Evolutionary conservation across 495 filamentous ascomycete species (phyloP).

Genomic region (Penicillium silybi): DNA sequence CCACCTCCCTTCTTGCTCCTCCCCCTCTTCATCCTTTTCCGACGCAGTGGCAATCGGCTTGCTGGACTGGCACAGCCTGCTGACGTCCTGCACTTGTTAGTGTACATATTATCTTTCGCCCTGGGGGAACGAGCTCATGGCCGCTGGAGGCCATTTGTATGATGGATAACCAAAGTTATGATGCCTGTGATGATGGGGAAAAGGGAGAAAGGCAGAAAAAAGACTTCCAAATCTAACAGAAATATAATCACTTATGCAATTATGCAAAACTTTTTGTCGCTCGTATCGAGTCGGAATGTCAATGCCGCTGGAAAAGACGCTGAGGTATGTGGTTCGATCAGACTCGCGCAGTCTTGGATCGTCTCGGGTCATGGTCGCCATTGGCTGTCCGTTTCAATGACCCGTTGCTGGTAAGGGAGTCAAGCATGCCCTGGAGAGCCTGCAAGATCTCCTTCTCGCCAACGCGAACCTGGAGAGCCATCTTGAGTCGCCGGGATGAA

Average conservation of each 20-base stretch:
- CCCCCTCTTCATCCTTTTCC: slow-evolving; percentile 10
- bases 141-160: slow-evolving; percentile 19
- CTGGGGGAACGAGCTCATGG: slow-evolving; percentile 10
- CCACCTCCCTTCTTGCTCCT: slow-evolving; percentile 15
- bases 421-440: slow-evolving; percentile 40
- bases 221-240: slow-evolving; percentile 30
- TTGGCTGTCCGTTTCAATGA: slow-evolving; percentile 29
- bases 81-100: slow-evolving; percentile 27
- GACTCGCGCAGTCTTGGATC: slow-evolving; percentile 36
- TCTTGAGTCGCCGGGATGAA: slow-evolving; percentile 43
- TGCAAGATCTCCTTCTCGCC: slow-evolving; percentile 76
- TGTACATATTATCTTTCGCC: slow-evolving; percentile 39
- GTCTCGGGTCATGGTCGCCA: slow-evolving; percentile 29
- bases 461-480: slow-evolving; percentile 72
- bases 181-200: slow-evolving; percentile 36
- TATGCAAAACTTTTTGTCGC: slow-evolving; percentile 18
- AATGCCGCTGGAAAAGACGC: background rate
- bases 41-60: slow-evolving; percentile 16
- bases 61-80: background rate
- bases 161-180: slow-evolving; percentile 43
- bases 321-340: background rate
- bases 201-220: slow-evolving; percentile 27
- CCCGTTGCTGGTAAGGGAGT: slow-evolving; percentile 12
- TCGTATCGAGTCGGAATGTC: background rate
- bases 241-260: slow-evolving; percentile 25